phyloP scores from a whole-genome alignment of 352 stramenopile genomes.

The Globisporangium mamillatum region DNA sequence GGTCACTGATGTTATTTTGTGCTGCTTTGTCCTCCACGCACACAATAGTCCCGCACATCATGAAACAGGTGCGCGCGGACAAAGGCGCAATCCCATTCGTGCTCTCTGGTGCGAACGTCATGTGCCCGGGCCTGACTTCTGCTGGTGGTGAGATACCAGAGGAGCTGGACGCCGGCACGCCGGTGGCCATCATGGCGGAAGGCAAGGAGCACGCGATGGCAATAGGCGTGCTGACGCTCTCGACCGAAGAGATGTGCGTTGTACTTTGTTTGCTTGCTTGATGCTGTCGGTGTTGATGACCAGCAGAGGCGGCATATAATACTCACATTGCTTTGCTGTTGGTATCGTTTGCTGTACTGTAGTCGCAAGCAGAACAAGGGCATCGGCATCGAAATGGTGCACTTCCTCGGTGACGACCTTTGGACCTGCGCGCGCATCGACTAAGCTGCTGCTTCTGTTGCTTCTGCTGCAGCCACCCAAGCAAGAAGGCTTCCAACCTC shows the following conservation, averaged over 20 bases:
- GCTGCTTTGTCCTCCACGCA: background rate
- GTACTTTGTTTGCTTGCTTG: background rate
- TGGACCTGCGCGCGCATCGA: conserved; percentile 88
- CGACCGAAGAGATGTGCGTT: conserved; percentile 93
- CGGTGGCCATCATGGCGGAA: conserved; percentile 96
- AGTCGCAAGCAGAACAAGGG: conserved; percentile 95
- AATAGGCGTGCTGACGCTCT: conserved; percentile 96
- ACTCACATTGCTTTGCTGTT: conserved; percentile 7
- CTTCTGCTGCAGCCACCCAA: no score
- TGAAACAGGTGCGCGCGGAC: conserved; percentile 93
- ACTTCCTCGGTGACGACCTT: conserved; percentile 97
- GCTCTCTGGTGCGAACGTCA: conserved; percentile 97
- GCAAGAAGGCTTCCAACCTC: background rate
- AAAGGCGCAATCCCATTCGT: conserved; percentile 98
- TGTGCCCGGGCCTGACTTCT: conserved; percentile 98
- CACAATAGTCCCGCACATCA: conserved; percentile 82
- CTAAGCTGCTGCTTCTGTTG: conserved; percentile 25
- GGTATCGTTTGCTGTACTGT: background rate
- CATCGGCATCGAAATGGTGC: conserved; percentile 94
- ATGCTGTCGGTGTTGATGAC: background rate
- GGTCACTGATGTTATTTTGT: background rate
- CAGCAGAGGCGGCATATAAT: background rate
- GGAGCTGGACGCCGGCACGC: conserved; percentile 75
- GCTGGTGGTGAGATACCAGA: conserved; percentile 92
- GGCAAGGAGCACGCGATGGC: conserved; percentile 96